Evolutionary conservation across 75 land plant species (phyloP).

Genomic region (Cupressus sempervirens): DNA sequence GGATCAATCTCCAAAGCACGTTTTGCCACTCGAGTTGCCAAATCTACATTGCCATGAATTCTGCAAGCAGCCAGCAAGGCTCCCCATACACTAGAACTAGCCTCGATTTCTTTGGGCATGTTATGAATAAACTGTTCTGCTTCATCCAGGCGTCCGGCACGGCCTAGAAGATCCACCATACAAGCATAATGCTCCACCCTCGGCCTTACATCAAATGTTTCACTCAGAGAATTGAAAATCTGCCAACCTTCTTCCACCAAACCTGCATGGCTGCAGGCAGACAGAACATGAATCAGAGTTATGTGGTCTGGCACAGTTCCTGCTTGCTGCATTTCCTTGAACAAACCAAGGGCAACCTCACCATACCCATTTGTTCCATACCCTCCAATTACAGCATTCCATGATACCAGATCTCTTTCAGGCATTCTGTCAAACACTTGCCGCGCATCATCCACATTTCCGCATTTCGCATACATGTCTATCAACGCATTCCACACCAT

Average conservation of each 20-base stretch:
- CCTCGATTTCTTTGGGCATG: constrained; percentile 40
- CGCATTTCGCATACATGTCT: too few relatives aligned
- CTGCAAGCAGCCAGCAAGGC: neutral
- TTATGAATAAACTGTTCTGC: constrained; percentile 46
- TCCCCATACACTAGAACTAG: constrained; percentile 13
- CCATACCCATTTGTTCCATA: too few relatives aligned
- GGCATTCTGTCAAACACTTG: constrained; percentile 34
- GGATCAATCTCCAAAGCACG: constrained; percentile 38
- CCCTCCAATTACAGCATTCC: constrained; percentile 56
- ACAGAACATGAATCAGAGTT: constrained; percentile 10
- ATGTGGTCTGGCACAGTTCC: constrained; percentile 17
- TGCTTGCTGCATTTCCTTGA: constrained; percentile 31
- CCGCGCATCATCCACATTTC: constrained; percentile 27
- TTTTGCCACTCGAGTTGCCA: constrained; percentile 33
- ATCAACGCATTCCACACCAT: constrained; percentile 10
- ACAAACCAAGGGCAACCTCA: constrained; percentile 23
- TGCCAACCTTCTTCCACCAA: constrained; percentile 25
- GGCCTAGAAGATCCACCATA: constrained; percentile 35
- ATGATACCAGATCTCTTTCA: constrained; percentile 40
- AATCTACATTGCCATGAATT: neutral
- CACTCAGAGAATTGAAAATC: constrained; percentile 37
- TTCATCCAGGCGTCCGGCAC: constrained; percentile 51
- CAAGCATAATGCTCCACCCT: constrained; percentile 33
- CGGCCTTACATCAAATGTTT: constrained; percentile 36
- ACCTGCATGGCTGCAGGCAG: constrained; percentile 1